These are phyloP conservation scores for Agroathelia rolfsii DNA, from an alignment of 1,284 basidiomycete genomes.

Conservation along the genomic window DNA sequence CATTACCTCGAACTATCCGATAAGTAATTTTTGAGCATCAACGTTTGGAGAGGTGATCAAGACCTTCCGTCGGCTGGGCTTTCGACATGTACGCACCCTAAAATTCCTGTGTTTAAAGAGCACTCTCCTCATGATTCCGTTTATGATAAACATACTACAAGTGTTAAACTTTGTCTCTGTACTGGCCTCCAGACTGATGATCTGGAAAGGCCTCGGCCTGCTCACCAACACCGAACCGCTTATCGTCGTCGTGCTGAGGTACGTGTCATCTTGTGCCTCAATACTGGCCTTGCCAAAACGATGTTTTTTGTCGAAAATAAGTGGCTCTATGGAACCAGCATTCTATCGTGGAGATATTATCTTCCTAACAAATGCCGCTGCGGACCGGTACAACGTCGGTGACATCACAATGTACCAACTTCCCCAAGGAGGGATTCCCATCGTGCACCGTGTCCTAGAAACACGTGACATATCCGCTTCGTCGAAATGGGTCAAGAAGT, in stretches of 20 bases:
- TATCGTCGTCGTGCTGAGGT: conserved; percentile 96
- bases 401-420: conserved; percentile 97
- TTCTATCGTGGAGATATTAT: conserved; percentile 96
- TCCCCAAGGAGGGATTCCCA: conserved; percentile 83
- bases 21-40: no score
- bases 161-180: conserved; percentile 88
- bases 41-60: conserved; percentile 74
- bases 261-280: no score
- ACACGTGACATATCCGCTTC: conserved; percentile 53
- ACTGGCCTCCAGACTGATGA: conserved; percentile 88
- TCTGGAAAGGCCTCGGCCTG: conserved; percentile 92
- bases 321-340: conserved; percentile 97
- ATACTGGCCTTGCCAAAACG: conserved; percentile 1
- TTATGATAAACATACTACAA: conserved; percentile 78
- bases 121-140: no score
- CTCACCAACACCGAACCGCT: conserved; percentile 91
- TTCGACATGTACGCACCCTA: conserved; percentile 54
- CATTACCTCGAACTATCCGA: no score
- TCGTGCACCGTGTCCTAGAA: conserved; percentile 90
- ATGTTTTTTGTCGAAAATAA: conserved; percentile 20
- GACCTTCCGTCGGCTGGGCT: conserved; percentile 57
- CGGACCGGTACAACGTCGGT: conserved; percentile 73
- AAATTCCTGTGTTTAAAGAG: no score
- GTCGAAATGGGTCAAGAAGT: conserved; percentile 23
- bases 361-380: conserved; percentile 80